These are phyloP conservation scores for Sugiyamaella mastotermitis DNA, from an alignment of 805 yeast species.

Conservation along the genomic window DNA sequence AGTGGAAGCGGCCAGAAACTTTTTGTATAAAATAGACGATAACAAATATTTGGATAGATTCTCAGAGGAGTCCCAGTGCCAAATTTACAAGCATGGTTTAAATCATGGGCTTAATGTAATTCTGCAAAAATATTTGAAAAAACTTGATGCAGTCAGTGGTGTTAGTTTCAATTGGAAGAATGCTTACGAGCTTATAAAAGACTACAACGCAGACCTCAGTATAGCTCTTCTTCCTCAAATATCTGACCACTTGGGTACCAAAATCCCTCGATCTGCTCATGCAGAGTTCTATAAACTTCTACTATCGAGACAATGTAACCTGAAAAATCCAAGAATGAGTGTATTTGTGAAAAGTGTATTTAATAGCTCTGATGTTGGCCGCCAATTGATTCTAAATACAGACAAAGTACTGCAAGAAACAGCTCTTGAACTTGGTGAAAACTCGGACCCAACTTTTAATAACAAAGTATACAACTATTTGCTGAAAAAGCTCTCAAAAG, in stretches of 20 bases:
- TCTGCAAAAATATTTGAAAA: conserved; percentile 3
- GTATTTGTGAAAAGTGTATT: conserved; percentile 7
- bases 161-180: conserved; percentile 5
- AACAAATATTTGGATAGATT: background rate
- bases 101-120: conserved; percentile 15
- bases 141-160: conserved; percentile 1
- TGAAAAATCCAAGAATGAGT: conserved; percentile 1
- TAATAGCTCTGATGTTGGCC: conserved; percentile 12
- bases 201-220: conserved; percentile 6
- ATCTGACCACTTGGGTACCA: conserved; percentile 7
- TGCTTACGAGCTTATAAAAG: conserved; percentile 7
- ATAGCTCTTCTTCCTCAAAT: conserved; percentile 12
- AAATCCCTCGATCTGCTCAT: conserved; percentile 12
- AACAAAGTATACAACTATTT: conserved; percentile 8
- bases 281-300: conserved; percentile 13
- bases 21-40: conserved; percentile 10
- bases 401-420: background rate
- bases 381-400: conserved; percentile 6
- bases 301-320: conserved; percentile 9
- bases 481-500: conserved; percentile 7
- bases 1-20: conserved; percentile 5
- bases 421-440: background rate
- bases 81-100: conserved; percentile 11
- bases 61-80: background rate
- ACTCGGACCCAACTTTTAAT: background rate